phyloP scores from a whole-genome alignment of 805 yeast genomes.

The Scheffersomyces lignosus region DNA sequence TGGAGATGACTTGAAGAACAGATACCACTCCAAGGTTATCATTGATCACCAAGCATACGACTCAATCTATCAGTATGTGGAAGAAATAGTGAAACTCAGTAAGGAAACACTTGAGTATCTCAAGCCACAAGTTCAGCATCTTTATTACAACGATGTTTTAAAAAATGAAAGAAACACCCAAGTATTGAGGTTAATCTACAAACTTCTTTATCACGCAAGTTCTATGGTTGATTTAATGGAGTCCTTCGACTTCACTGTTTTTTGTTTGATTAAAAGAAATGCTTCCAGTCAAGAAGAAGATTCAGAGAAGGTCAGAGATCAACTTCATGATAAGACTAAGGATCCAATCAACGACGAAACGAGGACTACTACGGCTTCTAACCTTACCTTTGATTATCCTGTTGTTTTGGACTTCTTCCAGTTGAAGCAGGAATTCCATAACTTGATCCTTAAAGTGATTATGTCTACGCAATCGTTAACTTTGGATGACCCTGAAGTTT shows the following conservation, averaged over 20 bases:
- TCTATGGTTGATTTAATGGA: conserved; percentile 54
- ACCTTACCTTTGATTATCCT: conserved; percentile 48
- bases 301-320: conserved; percentile 9
- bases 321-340: conserved; percentile 3
- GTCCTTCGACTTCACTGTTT: conserved; percentile 61
- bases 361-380: conserved; percentile 9
- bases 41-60: conserved; percentile 51
- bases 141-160: conserved; percentile 34
- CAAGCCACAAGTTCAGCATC: conserved; percentile 33
- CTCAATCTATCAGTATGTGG: conserved; percentile 32
- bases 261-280: conserved; percentile 41
- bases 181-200: conserved; percentile 53
- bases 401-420: conserved; percentile 69
- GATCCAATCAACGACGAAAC: not conserved
- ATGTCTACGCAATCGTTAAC: conserved; percentile 72
- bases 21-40: conserved; percentile 44
- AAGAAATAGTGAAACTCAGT: conserved; percentile 38
- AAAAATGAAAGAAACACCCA: conserved; percentile 50
- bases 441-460: conserved; percentile 54
- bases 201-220: conserved; percentile 49
- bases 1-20: conserved; percentile 43
- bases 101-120: conserved; percentile 44
- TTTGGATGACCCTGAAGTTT: conserved; percentile 72
- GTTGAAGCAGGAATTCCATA: conserved; percentile 70
- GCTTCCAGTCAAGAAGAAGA: conserved; percentile 18